phyloP scores from a whole-genome alignment of 192 early-diverging fungal genomes.

The Martensiomyces pterosporus region DNA sequence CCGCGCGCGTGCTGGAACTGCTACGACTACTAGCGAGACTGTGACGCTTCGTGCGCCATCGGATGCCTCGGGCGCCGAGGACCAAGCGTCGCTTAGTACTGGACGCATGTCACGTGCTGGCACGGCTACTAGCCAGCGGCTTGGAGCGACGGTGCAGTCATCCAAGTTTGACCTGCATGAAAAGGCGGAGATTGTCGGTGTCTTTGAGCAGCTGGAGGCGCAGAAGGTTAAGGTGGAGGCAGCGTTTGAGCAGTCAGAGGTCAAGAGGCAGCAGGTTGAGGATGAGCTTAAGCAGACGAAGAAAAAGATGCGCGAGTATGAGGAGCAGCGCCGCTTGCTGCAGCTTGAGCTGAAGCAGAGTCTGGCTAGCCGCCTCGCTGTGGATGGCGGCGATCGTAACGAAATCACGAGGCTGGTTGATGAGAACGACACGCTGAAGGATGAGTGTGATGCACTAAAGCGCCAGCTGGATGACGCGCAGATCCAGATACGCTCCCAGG shows the following conservation, averaged over 20 bases:
- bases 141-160: constrained; percentile 1
- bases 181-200: constrained; percentile 2
- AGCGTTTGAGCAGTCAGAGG: constrained; percentile 13
- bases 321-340: constrained; percentile 28
- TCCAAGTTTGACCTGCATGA: too few relatives aligned
- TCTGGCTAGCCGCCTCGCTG: constrained; percentile 8
- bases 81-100: background rate
- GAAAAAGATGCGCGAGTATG: constrained; percentile 18
- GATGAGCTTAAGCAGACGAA: constrained; percentile 13
- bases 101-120: background rate
- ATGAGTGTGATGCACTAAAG: constrained; percentile 27
- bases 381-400: constrained; percentile 9
- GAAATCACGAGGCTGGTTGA: constrained; percentile 17
- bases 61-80: constrained; percentile 14
- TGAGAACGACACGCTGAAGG: constrained; percentile 33
- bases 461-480: constrained; percentile 22
- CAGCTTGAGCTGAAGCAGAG: constrained; percentile 36
- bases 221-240: constrained; percentile 3
- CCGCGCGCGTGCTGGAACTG: constrained; percentile 37
- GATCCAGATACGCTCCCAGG: constrained; percentile 10
- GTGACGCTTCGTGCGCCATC: constrained; percentile 38
- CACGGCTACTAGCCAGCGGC: background rate
- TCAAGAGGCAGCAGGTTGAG: constrained; percentile 6
- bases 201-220: constrained; percentile 6
- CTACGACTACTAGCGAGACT: constrained; percentile 39